These are phyloP conservation scores for Hamamelis virginiana DNA, from an alignment of 164 flowering plant species.

Conservation along the genomic window DNA sequence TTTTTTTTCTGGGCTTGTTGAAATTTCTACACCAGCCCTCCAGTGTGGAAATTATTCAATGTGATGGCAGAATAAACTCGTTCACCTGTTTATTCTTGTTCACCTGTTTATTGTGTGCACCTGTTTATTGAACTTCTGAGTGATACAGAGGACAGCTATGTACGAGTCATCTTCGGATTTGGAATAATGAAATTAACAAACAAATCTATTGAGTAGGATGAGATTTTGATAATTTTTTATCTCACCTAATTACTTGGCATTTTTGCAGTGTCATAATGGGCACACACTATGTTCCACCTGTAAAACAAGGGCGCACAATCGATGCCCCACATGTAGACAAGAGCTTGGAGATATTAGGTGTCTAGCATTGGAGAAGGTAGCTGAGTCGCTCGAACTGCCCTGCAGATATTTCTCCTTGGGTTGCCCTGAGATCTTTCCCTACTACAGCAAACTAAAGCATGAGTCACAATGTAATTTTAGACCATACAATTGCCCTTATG, in stretches of 20 bases:
- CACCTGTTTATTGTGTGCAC: too few relatives aligned
- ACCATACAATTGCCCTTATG: conserved; percentile 62
- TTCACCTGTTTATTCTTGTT: too few relatives aligned
- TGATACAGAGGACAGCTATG: too few relatives aligned
- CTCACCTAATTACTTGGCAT: conserved; percentile 1
- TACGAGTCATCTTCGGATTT: neutral
- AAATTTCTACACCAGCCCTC: too few relatives aligned
- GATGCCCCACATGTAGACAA: conserved; percentile 64
- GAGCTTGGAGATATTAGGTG: conserved; percentile 70
- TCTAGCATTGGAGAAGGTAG: conserved; percentile 52
- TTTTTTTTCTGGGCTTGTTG: too few relatives aligned
- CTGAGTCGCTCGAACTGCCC: conserved; percentile 57
- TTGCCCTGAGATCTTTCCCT: conserved; percentile 52
- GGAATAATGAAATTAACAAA: neutral
- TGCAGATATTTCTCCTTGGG: conserved; percentile 49
- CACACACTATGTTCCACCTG: conserved; percentile 65
- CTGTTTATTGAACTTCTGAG: too few relatives aligned
- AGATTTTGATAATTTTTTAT: neutral
- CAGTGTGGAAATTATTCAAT: too few relatives aligned
- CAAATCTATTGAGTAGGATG: neutral
- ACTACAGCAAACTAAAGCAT: conserved; percentile 58
- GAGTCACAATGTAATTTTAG: conserved; percentile 50
- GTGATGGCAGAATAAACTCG: too few relatives aligned
- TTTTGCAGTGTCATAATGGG: conserved; percentile 61
- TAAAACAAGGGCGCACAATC: conserved; percentile 53